Base-by-base conservation (phyloP, 1,284 basidiomycete genomes). In the Cryptococcus wingfieldii region DNA sequence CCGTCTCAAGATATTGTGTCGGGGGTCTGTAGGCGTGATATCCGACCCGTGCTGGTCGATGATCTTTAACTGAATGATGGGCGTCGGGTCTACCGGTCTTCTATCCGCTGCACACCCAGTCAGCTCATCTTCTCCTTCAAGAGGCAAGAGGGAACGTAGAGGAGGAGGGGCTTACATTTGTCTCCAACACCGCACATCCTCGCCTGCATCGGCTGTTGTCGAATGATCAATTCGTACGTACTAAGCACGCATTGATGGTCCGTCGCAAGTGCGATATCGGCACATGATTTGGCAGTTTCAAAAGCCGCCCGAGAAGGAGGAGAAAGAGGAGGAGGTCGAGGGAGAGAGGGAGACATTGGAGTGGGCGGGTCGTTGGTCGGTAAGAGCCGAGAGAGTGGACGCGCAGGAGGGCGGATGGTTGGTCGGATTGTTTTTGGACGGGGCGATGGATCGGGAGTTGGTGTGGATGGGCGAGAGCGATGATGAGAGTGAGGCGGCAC, bases 151-250 rank as follows among this genome's bases (percentile, higher is more conserved):
- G 38, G 54, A 46, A 53, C 54, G 54, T 47, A 38, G 53, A 55
- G 46, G 38, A 50, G 51, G 12, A 34, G 6, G 31, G 31, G 68
- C 72, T 63, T 43, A 84, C 86, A 84, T 81, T 88, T 88, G 67
- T 92, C 90, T 50, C 90, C 90, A 7, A 91, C 86, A 48, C 90
- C 90, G 68, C 90, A 93, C 89, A 95, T 93, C 54, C 91, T 82
- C 2, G 91, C 90, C 61, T 80, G 78, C 70, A 90, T 87, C 1
- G 91, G 91, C 77, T 95, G 88, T 72, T 94, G 91, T 46, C 89
- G 82, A 54, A 94, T 85, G 37, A 81, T 83, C 64, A 94, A 83
- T 54, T 90, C 85, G 74, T 93, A 94, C 58, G 87, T 83, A 71
- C 90, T 91, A 76, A 75, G 66, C 60, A 71, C 67, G 54, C 62